phyloP scores from a whole-genome alignment of 2,329 filamentous ascomycete genomes.

The Myriosclerotinia duriaeana region DNA sequence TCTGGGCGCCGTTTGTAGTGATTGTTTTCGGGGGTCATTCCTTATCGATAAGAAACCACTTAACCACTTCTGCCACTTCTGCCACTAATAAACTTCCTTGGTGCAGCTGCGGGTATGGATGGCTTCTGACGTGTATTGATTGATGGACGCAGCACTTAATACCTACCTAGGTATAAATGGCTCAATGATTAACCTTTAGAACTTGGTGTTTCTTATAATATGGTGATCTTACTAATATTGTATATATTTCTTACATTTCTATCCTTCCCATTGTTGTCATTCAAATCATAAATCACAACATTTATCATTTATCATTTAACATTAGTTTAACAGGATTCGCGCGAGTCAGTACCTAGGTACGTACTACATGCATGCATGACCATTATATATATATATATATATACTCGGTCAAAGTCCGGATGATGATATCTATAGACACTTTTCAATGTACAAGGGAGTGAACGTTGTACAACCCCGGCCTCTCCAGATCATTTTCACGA shows the following conservation, averaged over 20 bases:
- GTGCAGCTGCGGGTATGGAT: background rate
- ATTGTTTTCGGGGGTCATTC: slow-evolving; percentile 3
- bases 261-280: background rate
- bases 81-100: background rate
- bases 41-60: slow-evolving; percentile 24
- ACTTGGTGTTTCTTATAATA: too few species aligned
- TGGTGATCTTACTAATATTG: background rate
- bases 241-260: background rate
- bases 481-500: background rate
- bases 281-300: background rate
- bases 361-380: background rate
- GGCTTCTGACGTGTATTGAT: background rate
- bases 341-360: background rate
- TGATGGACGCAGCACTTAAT: too few species aligned
- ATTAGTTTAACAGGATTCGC: background rate
- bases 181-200: too few species aligned
- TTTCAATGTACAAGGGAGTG: background rate
- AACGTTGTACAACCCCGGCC: background rate
- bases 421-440: background rate
- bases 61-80: background rate
- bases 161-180: too few species aligned
- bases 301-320: too few species aligned
- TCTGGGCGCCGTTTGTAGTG: slow-evolving; percentile 5
- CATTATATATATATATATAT: background rate
- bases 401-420: background rate